phyloP scores from a whole-genome alignment of 495 filamentous ascomycete species.

The Neurospora terricola region DNA sequence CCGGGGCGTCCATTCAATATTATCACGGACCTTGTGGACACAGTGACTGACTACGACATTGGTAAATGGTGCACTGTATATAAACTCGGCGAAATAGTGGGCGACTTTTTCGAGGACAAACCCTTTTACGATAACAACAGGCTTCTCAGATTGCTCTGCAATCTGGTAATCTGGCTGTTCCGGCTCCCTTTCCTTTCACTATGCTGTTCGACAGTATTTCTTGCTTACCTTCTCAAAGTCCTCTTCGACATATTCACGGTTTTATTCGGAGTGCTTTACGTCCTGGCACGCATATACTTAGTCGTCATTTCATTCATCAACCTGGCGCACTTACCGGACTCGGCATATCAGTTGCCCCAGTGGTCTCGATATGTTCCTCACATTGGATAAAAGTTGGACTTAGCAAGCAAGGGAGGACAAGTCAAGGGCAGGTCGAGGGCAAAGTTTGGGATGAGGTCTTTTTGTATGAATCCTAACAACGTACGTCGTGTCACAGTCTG shows the following conservation, averaged over 20 bases:
- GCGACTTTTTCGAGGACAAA: no score
- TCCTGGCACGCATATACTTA: not conserved
- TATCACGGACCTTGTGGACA: no score
- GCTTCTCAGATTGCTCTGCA: not conserved
- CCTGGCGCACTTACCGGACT: not conserved
- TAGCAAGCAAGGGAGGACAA: not conserved
- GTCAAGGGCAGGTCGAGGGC: not conserved
- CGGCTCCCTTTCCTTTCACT: no score
- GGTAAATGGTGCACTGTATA: no score
- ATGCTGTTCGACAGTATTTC: no score
- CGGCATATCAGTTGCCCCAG: not conserved
- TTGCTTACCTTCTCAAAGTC: not conserved
- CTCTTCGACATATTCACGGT: not conserved
- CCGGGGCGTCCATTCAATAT: no score
- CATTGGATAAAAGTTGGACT: not conserved
- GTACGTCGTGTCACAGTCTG: not conserved
- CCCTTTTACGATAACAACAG: not conserved
- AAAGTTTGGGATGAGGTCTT: not conserved
- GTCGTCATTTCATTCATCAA: not conserved
- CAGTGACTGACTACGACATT: no score
- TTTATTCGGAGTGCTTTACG: not conserved
- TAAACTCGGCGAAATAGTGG: no score
- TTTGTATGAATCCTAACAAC: not conserved
- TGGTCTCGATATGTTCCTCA: not conserved
- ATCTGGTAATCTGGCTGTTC: no score